Evolutionary conservation across 2,329 filamentous ascomycete genomes (phyloP), one percentile per base, ranked within the genome.

Genomic region (Metarhizium album): DNA sequence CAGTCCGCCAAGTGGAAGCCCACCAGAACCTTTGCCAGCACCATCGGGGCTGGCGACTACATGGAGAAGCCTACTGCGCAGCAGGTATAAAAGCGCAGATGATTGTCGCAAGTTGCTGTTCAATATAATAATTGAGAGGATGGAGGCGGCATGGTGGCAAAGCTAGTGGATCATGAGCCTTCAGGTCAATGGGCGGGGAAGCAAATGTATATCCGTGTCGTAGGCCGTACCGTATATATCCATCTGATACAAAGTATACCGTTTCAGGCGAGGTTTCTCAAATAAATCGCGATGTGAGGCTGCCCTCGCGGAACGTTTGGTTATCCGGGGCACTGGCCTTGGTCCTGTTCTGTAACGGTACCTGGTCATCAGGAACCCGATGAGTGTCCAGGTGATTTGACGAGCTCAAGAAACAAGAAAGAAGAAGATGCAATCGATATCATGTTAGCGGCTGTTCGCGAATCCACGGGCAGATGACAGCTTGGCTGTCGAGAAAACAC

Each of bases 1-100:
- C 88, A 79, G 18, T 90, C 86, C 2, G 73, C 80, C 70, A 83
- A 82, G 71, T 93, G 88, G 87, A 79, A 76, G 68, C 86, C 86
- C 42, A 77, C 77, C 61, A 73, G 73, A 60, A 90, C 86, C 58
- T 90, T 86, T 58, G 83, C 84, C 48, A 64, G 67, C 46, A 79
- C 55, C 47, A 54, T 57, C 22, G 62, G 57, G 20, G 57, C 60
- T 53, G 63, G 59, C 45, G 59, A 63, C 5, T 59, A 64, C 57
- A 51, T 64, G 4, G 64, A 70, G 57, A 64, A 65, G 59, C 49
- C 54, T n/a, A 42, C 49, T 8, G 53, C 46, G 27, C 52, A 56
- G 47, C 53, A 56, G 45, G 40, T 43, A n/a, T 43, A 43, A 13
- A n/a, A 23, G 40, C 22, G 11, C 40, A 22, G 20, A 16, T 43